A percentile compares a stretch with the other conserved stretches of the same genome.
Conservation (phyloP, 306 rosid species). For the Citrullus amarus region DNA sequence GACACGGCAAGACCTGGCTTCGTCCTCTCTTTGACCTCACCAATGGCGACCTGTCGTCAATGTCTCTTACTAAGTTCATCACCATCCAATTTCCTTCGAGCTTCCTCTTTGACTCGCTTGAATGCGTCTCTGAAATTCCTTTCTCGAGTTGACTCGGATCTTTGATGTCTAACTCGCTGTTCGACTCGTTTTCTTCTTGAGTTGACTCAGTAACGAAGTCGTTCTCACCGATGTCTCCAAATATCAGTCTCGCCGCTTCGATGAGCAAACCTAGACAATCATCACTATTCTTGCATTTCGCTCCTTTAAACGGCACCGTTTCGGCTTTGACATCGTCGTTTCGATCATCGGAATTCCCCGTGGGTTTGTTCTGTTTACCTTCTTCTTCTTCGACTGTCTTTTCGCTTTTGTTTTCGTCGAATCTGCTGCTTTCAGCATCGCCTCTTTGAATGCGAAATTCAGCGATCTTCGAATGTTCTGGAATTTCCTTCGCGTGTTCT, state of each 20-base stretch:
- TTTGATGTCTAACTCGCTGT: constrained; percentile 4
- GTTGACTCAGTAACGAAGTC: constrained; percentile 17
- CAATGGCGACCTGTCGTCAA: constrained; percentile 27
- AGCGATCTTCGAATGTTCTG: constrained; percentile 6
- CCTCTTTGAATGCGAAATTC: neutral
- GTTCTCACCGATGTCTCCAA: constrained; percentile 11
- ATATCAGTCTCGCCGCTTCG: constrained; percentile 34
- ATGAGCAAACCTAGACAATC: constrained; percentile 30
- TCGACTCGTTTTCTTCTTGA: neutral
- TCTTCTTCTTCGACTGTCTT: constrained; percentile 6
- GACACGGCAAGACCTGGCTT: constrained; percentile 27
- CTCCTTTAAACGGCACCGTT: constrained; percentile 13
- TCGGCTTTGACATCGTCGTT: neutral
- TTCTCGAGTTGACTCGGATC: neutral
- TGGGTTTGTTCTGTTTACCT: neutral
- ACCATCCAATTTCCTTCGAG: constrained; percentile 14
- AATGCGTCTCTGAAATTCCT: neutral
- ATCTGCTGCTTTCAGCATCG: constrained; percentile 2
- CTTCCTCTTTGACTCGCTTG: constrained; percentile 3
- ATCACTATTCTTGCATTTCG: neutral
- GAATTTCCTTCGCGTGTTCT: neutral
- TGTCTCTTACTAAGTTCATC: constrained; percentile 14
- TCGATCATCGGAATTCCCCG: neutral
- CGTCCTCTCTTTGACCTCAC: constrained; percentile 41
- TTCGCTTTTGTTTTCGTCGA: neutral